Conservation (phyloP, 768 basidiomycete genomes). For the Lyophyllum semitale region DNA sequence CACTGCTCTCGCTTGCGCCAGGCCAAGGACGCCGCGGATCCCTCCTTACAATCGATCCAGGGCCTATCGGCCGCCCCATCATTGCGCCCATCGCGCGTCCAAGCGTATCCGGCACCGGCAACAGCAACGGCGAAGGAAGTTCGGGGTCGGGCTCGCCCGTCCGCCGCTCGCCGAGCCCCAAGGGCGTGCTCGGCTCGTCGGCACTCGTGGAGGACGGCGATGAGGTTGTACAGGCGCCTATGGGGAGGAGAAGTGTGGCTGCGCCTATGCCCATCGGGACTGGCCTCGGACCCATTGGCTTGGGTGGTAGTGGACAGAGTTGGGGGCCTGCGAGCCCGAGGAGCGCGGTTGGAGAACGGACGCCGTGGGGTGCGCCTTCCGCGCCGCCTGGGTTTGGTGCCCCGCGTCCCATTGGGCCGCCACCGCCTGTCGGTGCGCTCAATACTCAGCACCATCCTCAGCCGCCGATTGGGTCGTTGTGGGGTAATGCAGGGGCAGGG, state of each 20-base stretch:
- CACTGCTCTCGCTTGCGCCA: conserved; percentile 42
- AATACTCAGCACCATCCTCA: conserved; percentile 24
- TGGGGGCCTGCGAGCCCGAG: conserved; percentile 56
- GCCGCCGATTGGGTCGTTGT: conserved; percentile 30
- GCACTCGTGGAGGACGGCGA: conserved; percentile 81
- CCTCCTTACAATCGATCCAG: conserved; percentile 45
- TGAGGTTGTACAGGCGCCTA: conserved; percentile 60
- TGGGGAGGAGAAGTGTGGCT: conserved; percentile 44
- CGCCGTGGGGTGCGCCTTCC: conserved; percentile 46
- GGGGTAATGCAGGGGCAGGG: conserved; percentile 37
- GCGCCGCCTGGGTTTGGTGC: conserved; percentile 39
- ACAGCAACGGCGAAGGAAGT: conserved; percentile 46
- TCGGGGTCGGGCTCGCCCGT: conserved; percentile 64
- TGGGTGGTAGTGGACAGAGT: conserved; percentile 33
- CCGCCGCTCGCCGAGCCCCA: conserved; percentile 54
- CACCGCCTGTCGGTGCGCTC: conserved; percentile 27
- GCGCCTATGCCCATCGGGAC: conserved; percentile 26
- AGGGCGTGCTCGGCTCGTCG: conserved; percentile 74
- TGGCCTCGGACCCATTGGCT: conserved; percentile 18
- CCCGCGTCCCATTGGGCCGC: conserved; percentile 30
- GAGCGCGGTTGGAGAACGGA: conserved; percentile 34
- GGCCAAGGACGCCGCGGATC: conserved; percentile 52
- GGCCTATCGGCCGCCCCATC: conserved; percentile 47
- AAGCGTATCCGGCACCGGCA: conserved; percentile 30
- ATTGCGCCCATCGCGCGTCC: conserved; percentile 73